phyloP scores from a whole-genome alignment of 2,329 filamentous ascomycete genomes.

The Neofusicoccum sp. region DNA sequence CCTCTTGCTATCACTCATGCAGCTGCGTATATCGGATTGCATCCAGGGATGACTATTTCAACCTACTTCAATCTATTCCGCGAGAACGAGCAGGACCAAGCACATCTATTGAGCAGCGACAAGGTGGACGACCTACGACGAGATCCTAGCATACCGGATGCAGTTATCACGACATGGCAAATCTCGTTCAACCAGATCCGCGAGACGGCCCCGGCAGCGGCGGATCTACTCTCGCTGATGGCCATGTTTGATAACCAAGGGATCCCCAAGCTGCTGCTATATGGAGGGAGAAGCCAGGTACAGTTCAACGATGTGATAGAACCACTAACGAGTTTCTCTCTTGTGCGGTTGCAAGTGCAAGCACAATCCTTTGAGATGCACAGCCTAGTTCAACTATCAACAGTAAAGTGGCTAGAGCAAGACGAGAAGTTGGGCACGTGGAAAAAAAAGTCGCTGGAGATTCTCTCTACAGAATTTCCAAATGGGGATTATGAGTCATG shows the following conservation, averaged over 20 bases:
- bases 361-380: conserved; percentile 46
- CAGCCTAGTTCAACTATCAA: conserved; percentile 45
- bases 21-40: conserved; percentile 34
- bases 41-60: not conserved
- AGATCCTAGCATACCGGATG: conserved; percentile 38
- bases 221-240: conserved; percentile 50
- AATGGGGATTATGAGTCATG: conserved; percentile 35
- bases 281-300: conserved; percentile 24
- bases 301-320: not conserved
- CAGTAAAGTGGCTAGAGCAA: conserved; percentile 37
- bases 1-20: conserved; percentile 40
- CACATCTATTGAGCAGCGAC: conserved; percentile 30
- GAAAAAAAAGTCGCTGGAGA: conserved; percentile 33
- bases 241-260: conserved; percentile 50
- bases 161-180: conserved; percentile 42
- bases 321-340: no score
- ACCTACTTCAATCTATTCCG: conserved; percentile 44
- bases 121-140: conserved; percentile 36
- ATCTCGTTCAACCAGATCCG: conserved; percentile 40
- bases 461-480: conserved; percentile 34
- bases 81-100: conserved; percentile 34
- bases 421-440: conserved; percentile 32
- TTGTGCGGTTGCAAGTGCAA: not conserved
- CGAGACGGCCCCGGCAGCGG: conserved; percentile 33
- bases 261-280: conserved; percentile 41